Evolutionary conservation across 352 stramenopile genomes (phyloP).

Genomic region (Phytophthora foliorum): DNA sequence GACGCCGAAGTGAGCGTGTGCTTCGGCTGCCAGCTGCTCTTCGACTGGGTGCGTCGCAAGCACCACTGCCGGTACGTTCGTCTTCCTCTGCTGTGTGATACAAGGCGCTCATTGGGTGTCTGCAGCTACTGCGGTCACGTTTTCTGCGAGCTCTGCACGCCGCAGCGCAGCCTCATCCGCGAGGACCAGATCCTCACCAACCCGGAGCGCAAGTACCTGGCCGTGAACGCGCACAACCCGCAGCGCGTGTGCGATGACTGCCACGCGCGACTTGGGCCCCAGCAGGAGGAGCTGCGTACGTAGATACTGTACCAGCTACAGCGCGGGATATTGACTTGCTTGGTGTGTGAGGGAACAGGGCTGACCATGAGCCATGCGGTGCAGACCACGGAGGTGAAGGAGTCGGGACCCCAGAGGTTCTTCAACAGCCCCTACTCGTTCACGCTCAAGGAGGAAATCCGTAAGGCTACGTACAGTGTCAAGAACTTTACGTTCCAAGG

Average conservation of each 20-base stretch:
- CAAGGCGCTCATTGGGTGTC: background rate
- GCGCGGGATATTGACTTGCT: background rate
- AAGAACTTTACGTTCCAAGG: conserved; percentile 93
- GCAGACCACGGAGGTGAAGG: conserved; percentile 75
- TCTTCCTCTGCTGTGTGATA: background rate
- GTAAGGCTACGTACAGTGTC: conserved; percentile 94
- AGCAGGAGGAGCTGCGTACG: conserved; percentile 79
- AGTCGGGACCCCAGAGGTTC: conserved; percentile 72
- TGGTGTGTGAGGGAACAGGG: conserved; percentile 31
- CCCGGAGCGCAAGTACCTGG: conserved; percentile 78
- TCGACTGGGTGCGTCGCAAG: conserved; percentile 91
- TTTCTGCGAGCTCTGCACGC: conserved; percentile 83
- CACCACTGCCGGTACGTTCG: conserved; percentile 85
- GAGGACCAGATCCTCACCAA: conserved; percentile 81
- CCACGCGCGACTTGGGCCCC: conserved; percentile 59
- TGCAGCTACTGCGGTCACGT: conserved; percentile 76
- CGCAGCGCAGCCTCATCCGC: conserved; percentile 75
- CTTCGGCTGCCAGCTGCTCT: conserved; percentile 81
- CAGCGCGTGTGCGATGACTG: conserved; percentile 88
- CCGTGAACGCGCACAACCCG: conserved; percentile 84
- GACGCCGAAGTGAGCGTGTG: conserved; percentile 86
- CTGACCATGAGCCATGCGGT: conserved; percentile 85
- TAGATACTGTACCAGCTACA: background rate
- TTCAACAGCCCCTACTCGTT: conserved; percentile 91
- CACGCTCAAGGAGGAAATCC: conserved; percentile 93